phyloP scores from a whole-genome alignment of 2,329 filamentous ascomycete genomes.

The Zarea fungicola region DNA sequence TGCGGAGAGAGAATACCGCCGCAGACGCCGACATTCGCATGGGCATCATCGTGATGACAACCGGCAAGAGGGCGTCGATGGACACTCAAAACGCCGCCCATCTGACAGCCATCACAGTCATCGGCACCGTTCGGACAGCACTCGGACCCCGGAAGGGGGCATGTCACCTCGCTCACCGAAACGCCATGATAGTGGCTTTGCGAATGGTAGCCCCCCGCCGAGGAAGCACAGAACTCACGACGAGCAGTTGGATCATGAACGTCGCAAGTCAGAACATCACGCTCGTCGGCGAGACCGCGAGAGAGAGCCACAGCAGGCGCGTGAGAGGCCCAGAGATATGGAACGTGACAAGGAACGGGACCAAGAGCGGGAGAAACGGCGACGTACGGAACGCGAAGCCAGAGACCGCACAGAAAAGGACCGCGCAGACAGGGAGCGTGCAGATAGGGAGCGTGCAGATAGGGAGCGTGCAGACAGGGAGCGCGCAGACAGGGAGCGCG shows the following conservation, averaged over 20 bases:
- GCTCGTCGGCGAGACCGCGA: constrained; percentile 14
- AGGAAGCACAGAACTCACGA: constrained; percentile 39
- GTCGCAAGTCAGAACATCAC: constrained; percentile 39
- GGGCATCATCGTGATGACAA: constrained; percentile 18
- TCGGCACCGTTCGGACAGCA: constrained; percentile 35
- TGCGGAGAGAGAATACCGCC: not conserved
- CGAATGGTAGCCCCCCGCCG: constrained; percentile 30
- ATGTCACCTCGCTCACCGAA: constrained; percentile 34
- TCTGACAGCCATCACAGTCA: constrained; percentile 26
- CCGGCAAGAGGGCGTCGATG: constrained; percentile 27
- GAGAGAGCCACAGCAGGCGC: constrained; percentile 11
- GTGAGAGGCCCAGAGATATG: constrained; percentile 12
- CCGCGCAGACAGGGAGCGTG: not conserved
- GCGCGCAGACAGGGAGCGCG: not conserved
- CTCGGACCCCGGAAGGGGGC: constrained; percentile 22
- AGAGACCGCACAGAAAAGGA: constrained; percentile 18
- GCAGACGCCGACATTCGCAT: not conserved
- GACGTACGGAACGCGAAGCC: not conserved
- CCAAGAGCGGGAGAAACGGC: not conserved
- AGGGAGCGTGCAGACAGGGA: constrained; percentile 18
- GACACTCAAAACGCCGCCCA: constrained; percentile 25
- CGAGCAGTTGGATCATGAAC: constrained; percentile 47
- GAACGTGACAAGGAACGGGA: constrained; percentile 16
- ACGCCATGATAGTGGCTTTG: constrained; percentile 42
- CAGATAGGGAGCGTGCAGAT: not conserved